phyloP scores from a whole-genome alignment of 106 monocot genomes.

The Acorus calamus region DNA sequence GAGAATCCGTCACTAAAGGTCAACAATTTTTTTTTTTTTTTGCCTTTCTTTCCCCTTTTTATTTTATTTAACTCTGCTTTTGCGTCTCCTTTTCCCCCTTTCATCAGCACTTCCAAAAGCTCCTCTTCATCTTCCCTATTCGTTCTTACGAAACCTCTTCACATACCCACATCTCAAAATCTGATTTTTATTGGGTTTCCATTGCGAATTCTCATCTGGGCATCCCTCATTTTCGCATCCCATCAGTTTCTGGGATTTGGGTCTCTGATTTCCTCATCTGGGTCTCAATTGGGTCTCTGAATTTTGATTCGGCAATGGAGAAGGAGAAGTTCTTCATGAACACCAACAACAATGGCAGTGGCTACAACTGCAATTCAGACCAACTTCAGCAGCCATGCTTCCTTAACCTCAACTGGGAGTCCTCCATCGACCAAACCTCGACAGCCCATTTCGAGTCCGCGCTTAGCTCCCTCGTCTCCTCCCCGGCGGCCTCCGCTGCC shows the following conservation, averaged over 20 bases:
- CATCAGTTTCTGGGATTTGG: too few relatives aligned
- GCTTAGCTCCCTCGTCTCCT: slow-evolving; percentile 53
- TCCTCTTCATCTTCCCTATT: neutral
- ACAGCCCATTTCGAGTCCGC: slow-evolving; percentile 53
- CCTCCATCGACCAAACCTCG: slow-evolving; percentile 7
- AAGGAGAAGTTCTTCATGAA: slow-evolving; percentile 17
- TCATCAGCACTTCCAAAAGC: neutral
- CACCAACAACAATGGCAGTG: slow-evolving; percentile 6
- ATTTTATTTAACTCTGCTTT: neutral
- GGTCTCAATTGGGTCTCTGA: too few relatives aligned
- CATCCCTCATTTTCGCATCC: too few relatives aligned
- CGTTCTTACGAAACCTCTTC: neutral
- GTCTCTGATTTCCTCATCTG: too few relatives aligned
- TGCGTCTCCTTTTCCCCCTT: neutral
- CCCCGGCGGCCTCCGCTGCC: slow-evolving; percentile 27
- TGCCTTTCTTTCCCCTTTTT: neutral
- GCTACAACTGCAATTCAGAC: slow-evolving; percentile 9
- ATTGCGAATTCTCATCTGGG: too few relatives aligned
- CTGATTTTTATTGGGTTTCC: too few relatives aligned
- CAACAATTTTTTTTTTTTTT: too few relatives aligned
- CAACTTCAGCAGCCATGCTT: slow-evolving; percentile 25
- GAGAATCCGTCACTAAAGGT: neutral
- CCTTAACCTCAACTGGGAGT: slow-evolving; percentile 55
- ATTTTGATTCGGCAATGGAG: slow-evolving; percentile 18
- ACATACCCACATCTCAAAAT: neutral